Conservation (phyloP, 257 asterid genomes). For the Jaltomata sinuosa region DNA sequence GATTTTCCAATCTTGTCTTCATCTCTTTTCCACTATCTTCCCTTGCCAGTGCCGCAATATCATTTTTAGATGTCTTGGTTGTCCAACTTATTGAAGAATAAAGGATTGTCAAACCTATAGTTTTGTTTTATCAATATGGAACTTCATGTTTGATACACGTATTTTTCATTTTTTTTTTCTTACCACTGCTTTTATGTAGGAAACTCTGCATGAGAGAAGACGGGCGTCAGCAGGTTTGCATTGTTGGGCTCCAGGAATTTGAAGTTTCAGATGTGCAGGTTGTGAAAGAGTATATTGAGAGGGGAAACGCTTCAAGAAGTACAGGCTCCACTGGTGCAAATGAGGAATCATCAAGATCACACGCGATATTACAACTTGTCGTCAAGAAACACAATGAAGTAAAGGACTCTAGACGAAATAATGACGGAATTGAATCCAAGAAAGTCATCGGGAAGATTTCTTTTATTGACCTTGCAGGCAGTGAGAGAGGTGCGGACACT, state of each 20-base stretch:
- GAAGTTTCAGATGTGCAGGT: slow-evolving; percentile 97
- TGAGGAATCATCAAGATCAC: slow-evolving; percentile 98
- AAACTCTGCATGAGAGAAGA: slow-evolving; percentile 98
- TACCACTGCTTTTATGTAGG: slow-evolving; percentile 32
- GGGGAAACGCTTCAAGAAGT: slow-evolving; percentile 92
- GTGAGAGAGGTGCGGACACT: slow-evolving; percentile 99
- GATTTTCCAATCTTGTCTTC: not conserved
- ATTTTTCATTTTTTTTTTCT: not conserved
- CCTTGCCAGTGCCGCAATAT: not conserved
- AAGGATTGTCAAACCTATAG: not conserved
- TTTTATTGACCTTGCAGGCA: slow-evolving; percentile 99
- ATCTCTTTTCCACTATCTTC: not conserved
- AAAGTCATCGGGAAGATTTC: slow-evolving; percentile 95
- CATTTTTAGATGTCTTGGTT: not conserved
- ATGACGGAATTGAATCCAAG: slow-evolving; percentile 69
- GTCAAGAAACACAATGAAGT: slow-evolving; percentile 88
- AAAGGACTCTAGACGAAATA: slow-evolving; percentile 72
- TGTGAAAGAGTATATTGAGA: slow-evolving; percentile 93
- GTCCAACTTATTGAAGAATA: not conserved
- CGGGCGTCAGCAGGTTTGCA: slow-evolving; percentile 97
- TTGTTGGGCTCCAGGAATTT: slow-evolving; percentile 96
- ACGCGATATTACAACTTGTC: slow-evolving; percentile 90
- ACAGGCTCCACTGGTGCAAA: slow-evolving; percentile 99
- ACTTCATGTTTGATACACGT: not conserved
- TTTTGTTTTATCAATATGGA: not conserved